phyloP scores from a whole-genome alignment of 257 asterid species.

The Petrea volubilis region DNA sequence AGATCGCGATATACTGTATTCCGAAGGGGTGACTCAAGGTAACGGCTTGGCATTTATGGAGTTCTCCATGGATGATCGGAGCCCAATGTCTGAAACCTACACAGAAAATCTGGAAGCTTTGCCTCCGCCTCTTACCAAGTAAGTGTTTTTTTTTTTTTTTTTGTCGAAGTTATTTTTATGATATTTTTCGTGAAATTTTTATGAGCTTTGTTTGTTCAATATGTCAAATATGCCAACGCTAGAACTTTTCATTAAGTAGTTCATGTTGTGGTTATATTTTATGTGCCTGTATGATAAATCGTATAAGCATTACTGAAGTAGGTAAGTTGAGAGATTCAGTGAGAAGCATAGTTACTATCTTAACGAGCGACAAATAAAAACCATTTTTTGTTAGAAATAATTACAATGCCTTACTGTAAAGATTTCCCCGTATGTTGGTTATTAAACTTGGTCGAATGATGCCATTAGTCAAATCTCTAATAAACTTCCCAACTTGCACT shows the following conservation, averaged over 20 bases:
- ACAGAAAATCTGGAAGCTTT: slow-evolving; percentile 73
- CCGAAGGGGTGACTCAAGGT: slow-evolving; percentile 97
- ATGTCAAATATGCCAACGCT: not conserved
- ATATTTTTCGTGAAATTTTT: not conserved
- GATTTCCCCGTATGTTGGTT: too few relatives aligned
- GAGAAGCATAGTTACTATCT: too few relatives aligned
- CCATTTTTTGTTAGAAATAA: too few relatives aligned
- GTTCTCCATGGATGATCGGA: slow-evolving; percentile 89
- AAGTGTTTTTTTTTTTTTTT: slow-evolving; percentile 7
- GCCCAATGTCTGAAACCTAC: slow-evolving; percentile 91
- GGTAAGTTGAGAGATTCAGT: too few relatives aligned
- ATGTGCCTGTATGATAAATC: not conserved
- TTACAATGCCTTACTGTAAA: too few relatives aligned
- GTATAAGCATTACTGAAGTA: too few relatives aligned
- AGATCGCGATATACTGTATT: slow-evolving; percentile 81
- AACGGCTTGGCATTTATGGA: slow-evolving; percentile 93
- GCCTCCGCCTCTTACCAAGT: slow-evolving; percentile 82
- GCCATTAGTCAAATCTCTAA: too few relatives aligned
- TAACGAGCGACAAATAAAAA: too few relatives aligned
- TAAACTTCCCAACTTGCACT: too few relatives aligned
- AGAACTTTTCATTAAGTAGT: not conserved
- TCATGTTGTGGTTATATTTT: not conserved
- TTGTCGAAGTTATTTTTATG: not conserved
- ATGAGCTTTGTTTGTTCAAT: not conserved
- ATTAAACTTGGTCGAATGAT: too few relatives aligned